These are phyloP conservation scores for barrel medic (Medicago truncatula) DNA, from an alignment of 306 rosid genomes.

Conservation along the genomic window MtrunA17r5.0-ANR NC_053044.1:41442001-41442500, in stretches of 20 bases:
- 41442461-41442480: conserved; percentile 79
- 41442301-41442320: conserved; percentile 73
- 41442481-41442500: conserved; percentile 97
- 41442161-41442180: conserved; percentile 86
- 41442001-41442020: conserved; percentile 42
- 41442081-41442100: conserved; percentile 90
- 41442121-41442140: conserved; percentile 81
- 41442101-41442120: conserved; percentile 71
- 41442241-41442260: conserved; percentile 68
- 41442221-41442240: conserved; percentile 61
- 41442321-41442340: conserved; percentile 78
- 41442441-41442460: conserved; percentile 70
- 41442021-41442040: conserved; percentile 64
- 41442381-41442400: conserved; percentile 80
- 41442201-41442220: conserved; percentile 79
- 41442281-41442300: conserved; percentile 82
- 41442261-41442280: conserved; percentile 87
- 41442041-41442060: conserved; percentile 67
- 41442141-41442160: conserved; percentile 67
- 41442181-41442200: conserved; percentile 94
- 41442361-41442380: conserved; percentile 81
- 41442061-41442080: conserved; percentile 77
- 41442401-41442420: conserved; percentile 98
- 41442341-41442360: conserved; percentile 80
- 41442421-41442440: conserved; percentile 70